Conservation (phyloP, 129 eudicot species). For the Chrysanthemum lavandulifolium region DNA sequence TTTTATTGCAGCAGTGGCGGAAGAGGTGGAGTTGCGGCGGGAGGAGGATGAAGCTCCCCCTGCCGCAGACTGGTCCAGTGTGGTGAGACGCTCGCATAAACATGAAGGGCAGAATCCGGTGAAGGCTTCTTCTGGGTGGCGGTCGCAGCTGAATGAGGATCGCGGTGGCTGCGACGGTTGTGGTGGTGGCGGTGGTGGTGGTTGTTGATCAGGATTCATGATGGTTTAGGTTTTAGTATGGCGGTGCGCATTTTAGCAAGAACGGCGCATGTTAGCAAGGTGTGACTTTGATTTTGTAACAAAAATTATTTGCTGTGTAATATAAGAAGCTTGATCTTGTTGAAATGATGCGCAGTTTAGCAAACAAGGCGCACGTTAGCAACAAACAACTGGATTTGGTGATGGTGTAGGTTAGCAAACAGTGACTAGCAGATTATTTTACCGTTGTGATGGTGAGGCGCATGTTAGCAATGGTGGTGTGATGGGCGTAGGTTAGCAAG, state of each 20-base stretch:
- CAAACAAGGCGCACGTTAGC: constrained; percentile 41
- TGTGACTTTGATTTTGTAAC: neutral
- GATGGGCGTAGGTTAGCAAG: too few species aligned
- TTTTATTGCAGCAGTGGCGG: constrained; percentile 63
- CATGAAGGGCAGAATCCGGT: constrained; percentile 88
- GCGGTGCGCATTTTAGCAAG: neutral
- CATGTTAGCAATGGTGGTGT: neutral
- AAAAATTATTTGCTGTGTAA: too few species aligned
- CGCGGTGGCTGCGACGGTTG: constrained; percentile 62
- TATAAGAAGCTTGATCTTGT: too few species aligned
- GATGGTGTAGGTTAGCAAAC: constrained; percentile 17
- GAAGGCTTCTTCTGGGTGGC: constrained; percentile 77
- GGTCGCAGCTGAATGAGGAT: constrained; percentile 78
- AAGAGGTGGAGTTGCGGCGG: constrained; percentile 55
- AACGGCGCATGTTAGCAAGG: neutral
- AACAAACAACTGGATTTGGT: neutral
- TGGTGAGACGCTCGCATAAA: constrained; percentile 79
- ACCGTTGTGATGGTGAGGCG: neutral
- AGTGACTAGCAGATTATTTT: neutral
- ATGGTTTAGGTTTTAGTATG: neutral
- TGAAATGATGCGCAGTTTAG: neutral
- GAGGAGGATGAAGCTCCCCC: constrained; percentile 47
- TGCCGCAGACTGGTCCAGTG: constrained; percentile 57
- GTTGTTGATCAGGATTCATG: constrained; percentile 58
- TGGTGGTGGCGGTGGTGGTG: constrained; percentile 51